phyloP scores from a whole-genome alignment of 257 asterid genomes.

The Solanum pimpinellifolium region DNA sequence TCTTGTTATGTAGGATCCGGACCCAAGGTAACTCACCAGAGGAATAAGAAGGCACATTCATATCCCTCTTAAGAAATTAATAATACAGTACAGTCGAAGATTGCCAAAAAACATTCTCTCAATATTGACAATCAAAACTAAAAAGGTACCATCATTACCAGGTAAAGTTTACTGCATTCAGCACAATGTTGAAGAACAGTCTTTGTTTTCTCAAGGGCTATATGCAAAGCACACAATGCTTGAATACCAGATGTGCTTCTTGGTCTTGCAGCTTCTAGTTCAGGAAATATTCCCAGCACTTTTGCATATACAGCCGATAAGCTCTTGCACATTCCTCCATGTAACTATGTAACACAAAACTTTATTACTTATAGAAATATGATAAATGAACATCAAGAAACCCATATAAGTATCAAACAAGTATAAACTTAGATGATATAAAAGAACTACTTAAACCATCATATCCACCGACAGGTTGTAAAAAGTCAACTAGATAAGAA shows the following conservation, averaged over 20 bases:
- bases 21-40: not conserved
- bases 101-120: not conserved
- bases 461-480: not conserved
- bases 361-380: slow-evolving; percentile 1
- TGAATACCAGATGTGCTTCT: slow-evolving; percentile 98
- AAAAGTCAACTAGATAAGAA: not conserved
- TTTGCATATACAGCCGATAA: slow-evolving; percentile 58
- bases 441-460: not conserved
- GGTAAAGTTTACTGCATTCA: slow-evolving; percentile 94
- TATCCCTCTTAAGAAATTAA: not conserved
- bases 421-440: not conserved
- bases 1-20: not conserved
- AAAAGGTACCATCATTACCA: slow-evolving; percentile 34
- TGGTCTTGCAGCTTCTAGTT: slow-evolving; percentile 92
- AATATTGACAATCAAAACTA: not conserved
- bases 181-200: slow-evolving; percentile 89
- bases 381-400: not conserved
- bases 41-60: not conserved
- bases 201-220: slow-evolving; percentile 97
- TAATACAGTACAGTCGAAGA: not conserved
- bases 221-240: slow-evolving; percentile 92
- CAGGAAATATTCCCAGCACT: slow-evolving; percentile 84
- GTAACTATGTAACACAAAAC: slow-evolving; percentile 56
- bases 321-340: slow-evolving; percentile 93
- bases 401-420: not conserved